These are phyloP conservation scores for Diospyros lotus DNA, from an alignment of 148 eudicot species.

Conservation along the genomic window DNA sequence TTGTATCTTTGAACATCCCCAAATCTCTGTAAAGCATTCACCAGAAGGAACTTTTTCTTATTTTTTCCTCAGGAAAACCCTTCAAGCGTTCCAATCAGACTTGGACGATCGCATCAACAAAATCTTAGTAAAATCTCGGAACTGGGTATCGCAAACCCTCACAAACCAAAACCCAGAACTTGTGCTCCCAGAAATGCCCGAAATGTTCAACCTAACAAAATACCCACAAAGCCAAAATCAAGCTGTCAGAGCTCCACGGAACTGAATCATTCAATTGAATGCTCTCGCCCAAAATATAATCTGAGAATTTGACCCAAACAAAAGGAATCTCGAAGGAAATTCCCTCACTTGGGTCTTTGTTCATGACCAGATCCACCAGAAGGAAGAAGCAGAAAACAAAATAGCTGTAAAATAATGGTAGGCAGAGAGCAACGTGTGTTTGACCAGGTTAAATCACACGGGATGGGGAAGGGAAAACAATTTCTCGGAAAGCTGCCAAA, in stretches of 20 bases:
- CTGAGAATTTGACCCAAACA: neutral
- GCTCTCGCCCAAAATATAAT: neutral
- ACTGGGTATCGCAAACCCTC: neutral
- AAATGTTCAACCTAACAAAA: conserved; percentile 2
- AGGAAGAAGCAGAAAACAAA: neutral
- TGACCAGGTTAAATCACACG: conserved; percentile 10
- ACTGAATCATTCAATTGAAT: conserved; percentile 15
- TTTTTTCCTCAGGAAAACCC: conserved; percentile 12
- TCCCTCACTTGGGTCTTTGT: conserved; percentile 3
- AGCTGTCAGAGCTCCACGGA: conserved; percentile 4
- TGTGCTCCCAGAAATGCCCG: neutral
- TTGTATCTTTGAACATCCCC: neutral
- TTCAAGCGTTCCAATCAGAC: conserved; percentile 10
- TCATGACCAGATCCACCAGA: conserved; percentile 29
- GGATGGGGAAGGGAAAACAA: neutral
- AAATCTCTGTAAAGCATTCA: conserved; percentile 9
- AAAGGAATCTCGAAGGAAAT: neutral
- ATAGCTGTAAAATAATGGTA: neutral
- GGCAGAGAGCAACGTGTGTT: neutral
- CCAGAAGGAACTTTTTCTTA: conserved; percentile 15
- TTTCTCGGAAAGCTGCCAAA: neutral
- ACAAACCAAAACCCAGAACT: conserved; percentile 18
- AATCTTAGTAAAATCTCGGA: conserved; percentile 1
- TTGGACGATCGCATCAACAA: conserved; percentile 3
- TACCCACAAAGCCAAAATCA: conserved; percentile 7